A percentile compares a stretch with the other conserved stretches of the same genome.
These are phyloP conservation scores for Tetrapisispora phaffii DNA, from an alignment of 805 yeast species.

Conservation along the genomic window DNA sequence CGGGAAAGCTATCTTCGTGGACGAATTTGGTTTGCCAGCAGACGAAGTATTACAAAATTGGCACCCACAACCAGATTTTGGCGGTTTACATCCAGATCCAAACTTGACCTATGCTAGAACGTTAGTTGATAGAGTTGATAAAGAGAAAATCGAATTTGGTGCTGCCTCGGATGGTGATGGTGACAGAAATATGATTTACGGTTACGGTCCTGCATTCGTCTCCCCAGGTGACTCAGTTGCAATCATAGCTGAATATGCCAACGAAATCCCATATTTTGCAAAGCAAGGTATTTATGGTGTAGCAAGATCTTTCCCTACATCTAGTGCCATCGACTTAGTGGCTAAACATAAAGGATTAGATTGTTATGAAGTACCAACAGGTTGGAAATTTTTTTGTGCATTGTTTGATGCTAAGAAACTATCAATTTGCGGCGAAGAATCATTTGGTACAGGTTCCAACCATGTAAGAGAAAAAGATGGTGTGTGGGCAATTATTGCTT, in stretches of 20 bases:
- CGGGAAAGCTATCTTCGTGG: conserved; percentile 72
- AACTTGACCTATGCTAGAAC: conserved; percentile 89
- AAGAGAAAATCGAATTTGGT: conserved; percentile 77
- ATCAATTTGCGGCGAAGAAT: conserved; percentile 96
- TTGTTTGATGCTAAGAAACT: conserved; percentile 87
- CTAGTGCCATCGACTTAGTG: conserved; percentile 86
- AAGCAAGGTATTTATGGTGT: conserved; percentile 81
- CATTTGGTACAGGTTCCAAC: conserved; percentile 96
- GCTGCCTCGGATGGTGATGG: conserved; percentile 99
- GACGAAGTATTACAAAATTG: conserved; percentile 64
- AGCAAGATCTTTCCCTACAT: conserved; percentile 97
- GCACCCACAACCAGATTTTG: conserved; percentile 82
- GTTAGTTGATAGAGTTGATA: conserved; percentile 75
- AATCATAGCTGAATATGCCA: conserved; percentile 88
- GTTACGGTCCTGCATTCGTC: conserved; percentile 81
- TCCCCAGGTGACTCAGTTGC: conserved; percentile 99
- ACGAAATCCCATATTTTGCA: conserved; percentile 79
- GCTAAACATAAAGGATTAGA: conserved; percentile 67
- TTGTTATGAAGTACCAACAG: conserved; percentile 96
- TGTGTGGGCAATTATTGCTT: conserved; percentile 93
- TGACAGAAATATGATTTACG: conserved; percentile 97
- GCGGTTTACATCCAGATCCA: conserved; percentile 97
- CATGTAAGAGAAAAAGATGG: conserved; percentile 98
- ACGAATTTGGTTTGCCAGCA: conserved; percentile 70
- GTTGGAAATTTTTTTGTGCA: conserved; percentile 98